phyloP scores from a whole-genome alignment of 805 yeast species.

The Yamadazyma scolyti region DNA sequence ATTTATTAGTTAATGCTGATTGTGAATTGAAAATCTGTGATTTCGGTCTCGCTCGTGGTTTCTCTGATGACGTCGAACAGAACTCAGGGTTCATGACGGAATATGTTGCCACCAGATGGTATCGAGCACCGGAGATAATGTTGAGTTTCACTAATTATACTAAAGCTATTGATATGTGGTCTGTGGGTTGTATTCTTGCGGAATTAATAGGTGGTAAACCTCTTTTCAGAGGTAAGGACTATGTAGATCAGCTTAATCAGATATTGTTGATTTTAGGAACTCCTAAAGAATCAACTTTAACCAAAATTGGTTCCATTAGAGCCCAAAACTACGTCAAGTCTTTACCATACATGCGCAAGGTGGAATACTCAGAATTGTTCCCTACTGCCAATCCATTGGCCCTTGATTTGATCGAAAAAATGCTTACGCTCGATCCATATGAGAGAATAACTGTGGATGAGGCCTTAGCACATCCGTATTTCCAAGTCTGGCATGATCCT shows the following conservation, averaged over 20 bases:
- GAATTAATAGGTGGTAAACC: constrained; percentile 91
- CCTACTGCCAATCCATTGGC: constrained; percentile 89
- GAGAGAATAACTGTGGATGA: constrained; percentile 87
- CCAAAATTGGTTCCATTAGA: constrained; percentile 67
- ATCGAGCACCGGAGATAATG: constrained; percentile 98
- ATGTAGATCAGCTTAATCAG: constrained; percentile 90
- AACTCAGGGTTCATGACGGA: constrained; percentile 95
- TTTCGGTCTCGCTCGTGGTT: constrained; percentile 93
- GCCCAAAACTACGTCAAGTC: constrained; percentile 91
- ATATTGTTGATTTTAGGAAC: constrained; percentile 88
- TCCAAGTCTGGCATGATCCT: constrained; percentile 93
- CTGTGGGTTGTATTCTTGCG: constrained; percentile 95
- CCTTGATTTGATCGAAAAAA: constrained; percentile 70
- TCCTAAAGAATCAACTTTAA: constrained; percentile 55
- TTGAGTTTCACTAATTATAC: constrained; percentile 90
- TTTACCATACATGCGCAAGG: constrained; percentile 75
- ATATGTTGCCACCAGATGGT: constrained; percentile 98
- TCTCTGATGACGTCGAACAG: constrained; percentile 73
- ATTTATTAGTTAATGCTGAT: constrained; percentile 88
- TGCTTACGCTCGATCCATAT: constrained; percentile 89
- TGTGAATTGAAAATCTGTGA: constrained; percentile 96
- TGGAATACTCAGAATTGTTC: constrained; percentile 66
- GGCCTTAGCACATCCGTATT: constrained; percentile 86
- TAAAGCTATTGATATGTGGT: constrained; percentile 96
- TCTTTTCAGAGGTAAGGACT: constrained; percentile 91